Conservation (phyloP, 1,284 basidiomycete species). For the Ustilago vetiveriae region DNA sequence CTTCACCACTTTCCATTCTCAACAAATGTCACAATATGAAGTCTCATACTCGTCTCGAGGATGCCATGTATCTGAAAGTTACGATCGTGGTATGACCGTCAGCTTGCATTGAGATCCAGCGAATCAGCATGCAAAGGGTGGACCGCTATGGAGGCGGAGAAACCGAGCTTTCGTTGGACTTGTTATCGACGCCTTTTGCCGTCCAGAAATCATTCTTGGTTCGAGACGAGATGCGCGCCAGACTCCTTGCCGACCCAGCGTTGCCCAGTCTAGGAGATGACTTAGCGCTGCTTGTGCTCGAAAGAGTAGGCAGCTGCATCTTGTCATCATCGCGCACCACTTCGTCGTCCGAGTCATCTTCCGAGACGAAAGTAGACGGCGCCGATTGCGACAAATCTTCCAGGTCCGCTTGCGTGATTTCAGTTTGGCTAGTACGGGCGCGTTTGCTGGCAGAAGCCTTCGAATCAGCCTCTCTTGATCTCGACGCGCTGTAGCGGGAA, state of each 20-base stretch:
- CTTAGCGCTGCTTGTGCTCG: constrained; percentile 14
- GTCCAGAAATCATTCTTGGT: constrained; percentile 49
- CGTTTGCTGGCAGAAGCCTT: constrained; percentile 12
- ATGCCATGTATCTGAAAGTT: too few species aligned
- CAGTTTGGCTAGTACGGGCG: constrained; percentile 6
- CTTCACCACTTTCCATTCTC: too few species aligned
- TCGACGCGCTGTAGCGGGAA: constrained; percentile 38
- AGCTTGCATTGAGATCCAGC: too few species aligned
- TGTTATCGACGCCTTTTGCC: constrained; percentile 27
- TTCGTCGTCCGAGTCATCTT: constrained; percentile 33
- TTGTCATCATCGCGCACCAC: constrained; percentile 17
- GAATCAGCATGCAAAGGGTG: too few species aligned
- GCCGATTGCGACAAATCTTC: constrained; percentile 45
- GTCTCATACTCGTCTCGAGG: too few species aligned
- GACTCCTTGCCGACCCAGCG: constrained; percentile 7
- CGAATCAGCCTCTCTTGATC: constrained; percentile 10
- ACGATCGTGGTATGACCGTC: too few species aligned
- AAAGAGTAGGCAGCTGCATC: constrained; percentile 34
- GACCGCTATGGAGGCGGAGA: constrained; percentile 42
- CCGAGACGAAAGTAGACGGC: constrained; percentile 43
- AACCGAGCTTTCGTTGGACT: constrained; percentile 9
- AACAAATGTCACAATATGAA: neutral
- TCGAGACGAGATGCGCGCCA: constrained; percentile 37
- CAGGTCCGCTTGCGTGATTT: constrained; percentile 37
- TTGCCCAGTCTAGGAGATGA: constrained; percentile 17